A percentile compares a stretch with the other conserved stretches of the same genome.
Conservation (phyloP, 345 rosid genomes). For the Bretschneidera sinensis region DNA sequence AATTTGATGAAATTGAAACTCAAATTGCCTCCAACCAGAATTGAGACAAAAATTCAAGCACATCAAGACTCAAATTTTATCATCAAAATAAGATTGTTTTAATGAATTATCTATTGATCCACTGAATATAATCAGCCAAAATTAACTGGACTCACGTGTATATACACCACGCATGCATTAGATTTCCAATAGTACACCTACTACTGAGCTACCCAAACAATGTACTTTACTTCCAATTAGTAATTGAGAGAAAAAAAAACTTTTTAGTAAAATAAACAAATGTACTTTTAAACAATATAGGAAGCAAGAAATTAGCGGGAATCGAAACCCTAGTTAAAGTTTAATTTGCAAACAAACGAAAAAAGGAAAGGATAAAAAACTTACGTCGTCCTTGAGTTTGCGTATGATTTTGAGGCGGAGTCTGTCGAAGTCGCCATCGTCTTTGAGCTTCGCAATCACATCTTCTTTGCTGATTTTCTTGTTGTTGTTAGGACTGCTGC, state of each 20-base stretch:
- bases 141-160: no score
- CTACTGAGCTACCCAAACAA: no score
- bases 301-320: conserved; percentile 3
- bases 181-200: no score
- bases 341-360: neutral
- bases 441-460: conserved; percentile 72
- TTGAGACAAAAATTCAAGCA: no score
- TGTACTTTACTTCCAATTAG: neutral
- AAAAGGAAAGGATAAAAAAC: neutral
- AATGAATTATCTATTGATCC: no score
- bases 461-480: conserved; percentile 50
- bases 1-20: no score
- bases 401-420: conserved; percentile 87
- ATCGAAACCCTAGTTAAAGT: conserved; percentile 15
- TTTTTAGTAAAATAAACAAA: neutral
- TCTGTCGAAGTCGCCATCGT: conserved; percentile 76
- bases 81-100: no score
- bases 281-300: neutral
- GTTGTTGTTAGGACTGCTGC: neutral
- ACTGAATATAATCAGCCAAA: no score
- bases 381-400: conserved; percentile 76
- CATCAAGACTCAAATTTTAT: no score
- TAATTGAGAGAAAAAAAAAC: neutral
- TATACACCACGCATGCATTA: no score
- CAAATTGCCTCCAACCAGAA: no score